Evolutionary conservation across 1,284 basidiomycete genomes (phyloP).

Genomic region (Trichosporon asahii): DNA sequence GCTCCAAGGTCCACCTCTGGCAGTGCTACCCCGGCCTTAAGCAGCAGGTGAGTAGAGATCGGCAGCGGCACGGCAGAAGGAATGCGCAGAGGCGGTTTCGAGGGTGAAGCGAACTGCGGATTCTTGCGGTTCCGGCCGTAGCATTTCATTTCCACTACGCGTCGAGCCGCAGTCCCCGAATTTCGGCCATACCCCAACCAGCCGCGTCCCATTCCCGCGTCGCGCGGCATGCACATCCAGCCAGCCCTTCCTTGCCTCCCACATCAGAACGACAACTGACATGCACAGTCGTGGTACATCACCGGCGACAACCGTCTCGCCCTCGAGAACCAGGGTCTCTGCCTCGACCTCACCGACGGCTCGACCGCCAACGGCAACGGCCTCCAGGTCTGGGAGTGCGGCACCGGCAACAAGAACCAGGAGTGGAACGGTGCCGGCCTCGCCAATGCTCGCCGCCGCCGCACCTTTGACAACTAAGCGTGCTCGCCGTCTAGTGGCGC

Average conservation of each 20-base stretch:
- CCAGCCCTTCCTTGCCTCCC: background rate
- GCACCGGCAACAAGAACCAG: constrained; percentile 42
- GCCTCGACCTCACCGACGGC: constrained; percentile 38
- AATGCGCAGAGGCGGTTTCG: background rate
- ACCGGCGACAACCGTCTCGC: constrained; percentile 27
- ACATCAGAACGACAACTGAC: background rate
- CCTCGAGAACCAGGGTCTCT: constrained; percentile 27
- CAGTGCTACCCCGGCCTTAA: constrained; percentile 24
- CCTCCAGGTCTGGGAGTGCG: constrained; percentile 27
- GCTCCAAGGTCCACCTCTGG: constrained; percentile 30
- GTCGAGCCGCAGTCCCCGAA: background rate
- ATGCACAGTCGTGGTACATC: constrained; percentile 26
- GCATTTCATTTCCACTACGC: background rate
- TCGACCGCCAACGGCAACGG: constrained; percentile 22
- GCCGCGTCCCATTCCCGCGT: background rate
- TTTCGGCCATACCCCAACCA: background rate
- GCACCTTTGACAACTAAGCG: constrained; percentile 12
- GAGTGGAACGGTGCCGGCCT: constrained; percentile 28
- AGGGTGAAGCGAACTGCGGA: background rate
- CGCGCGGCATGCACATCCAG: background rate
- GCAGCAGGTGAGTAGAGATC: constrained; percentile 16
- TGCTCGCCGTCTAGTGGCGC: background rate
- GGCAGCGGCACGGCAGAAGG: background rate
- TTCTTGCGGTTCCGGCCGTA: background rate
- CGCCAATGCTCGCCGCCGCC: constrained; percentile 11